Conservation (phyloP, 495 filamentous ascomycete species). For the Jackrogersella minutella region DNA sequence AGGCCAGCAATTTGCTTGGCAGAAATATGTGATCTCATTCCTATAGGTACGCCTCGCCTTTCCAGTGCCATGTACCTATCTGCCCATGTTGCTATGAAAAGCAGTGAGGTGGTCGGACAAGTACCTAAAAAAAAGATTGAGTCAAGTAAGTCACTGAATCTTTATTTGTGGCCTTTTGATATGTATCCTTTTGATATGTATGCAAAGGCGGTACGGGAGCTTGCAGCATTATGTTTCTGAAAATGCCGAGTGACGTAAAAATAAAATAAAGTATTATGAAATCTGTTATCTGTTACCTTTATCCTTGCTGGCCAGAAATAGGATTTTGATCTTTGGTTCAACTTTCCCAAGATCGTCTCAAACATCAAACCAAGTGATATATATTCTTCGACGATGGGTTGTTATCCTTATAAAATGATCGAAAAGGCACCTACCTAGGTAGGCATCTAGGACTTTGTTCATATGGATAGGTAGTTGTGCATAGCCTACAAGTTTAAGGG, state of each 20-base stretch:
- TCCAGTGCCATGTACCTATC: too few relatives aligned
- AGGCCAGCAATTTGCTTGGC: background rate
- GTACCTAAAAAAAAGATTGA: background rate
- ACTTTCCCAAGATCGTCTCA: too few relatives aligned
- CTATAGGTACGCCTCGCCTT: background rate
- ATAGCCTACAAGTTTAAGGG: too few relatives aligned
- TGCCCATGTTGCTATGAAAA: background rate
- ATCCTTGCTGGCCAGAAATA: too few relatives aligned
- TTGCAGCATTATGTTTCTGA: background rate
- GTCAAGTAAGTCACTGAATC: background rate
- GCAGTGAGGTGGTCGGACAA: background rate
- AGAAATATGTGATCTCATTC: background rate
- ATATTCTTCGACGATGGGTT: too few relatives aligned
- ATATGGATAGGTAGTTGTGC: too few relatives aligned
- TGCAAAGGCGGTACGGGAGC: background rate
- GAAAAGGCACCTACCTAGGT: too few relatives aligned
- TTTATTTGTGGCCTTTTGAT: background rate
- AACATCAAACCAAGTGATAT: too few relatives aligned
- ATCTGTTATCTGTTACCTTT: too few relatives aligned
- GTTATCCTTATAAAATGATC: too few relatives aligned
- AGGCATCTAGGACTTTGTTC: too few relatives aligned
- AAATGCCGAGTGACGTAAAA: conserved; percentile 1
- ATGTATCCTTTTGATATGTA: background rate
- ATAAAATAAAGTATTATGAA: background rate
- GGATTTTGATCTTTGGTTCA: too few relatives aligned